Percentiles rank a stretch among this genome's conserved stretches.
These are phyloP conservation scores for Usnea hakonensis DNA, from an alignment of 495 filamentous ascomycete genomes.

Conservation along the genomic window DNA sequence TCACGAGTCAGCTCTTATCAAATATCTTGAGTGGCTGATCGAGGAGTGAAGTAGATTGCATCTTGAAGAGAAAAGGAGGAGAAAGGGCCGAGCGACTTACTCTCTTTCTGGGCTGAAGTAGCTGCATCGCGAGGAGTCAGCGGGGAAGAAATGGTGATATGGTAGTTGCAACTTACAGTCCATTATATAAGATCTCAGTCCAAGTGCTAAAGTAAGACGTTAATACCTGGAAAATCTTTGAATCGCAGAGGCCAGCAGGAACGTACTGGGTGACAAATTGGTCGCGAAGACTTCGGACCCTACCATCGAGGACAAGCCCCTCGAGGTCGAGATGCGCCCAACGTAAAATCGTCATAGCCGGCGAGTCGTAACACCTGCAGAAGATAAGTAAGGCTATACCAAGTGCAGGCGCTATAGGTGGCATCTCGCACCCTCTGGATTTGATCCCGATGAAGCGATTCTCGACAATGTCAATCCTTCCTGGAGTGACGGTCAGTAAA, in stretches of 20 bases:
- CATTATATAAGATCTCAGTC: slow-evolving; percentile 72
- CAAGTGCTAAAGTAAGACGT: slow-evolving; percentile 64
- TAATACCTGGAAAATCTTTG: slow-evolving; percentile 29
- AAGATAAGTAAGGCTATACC: too few species aligned
- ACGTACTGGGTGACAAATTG: slow-evolving; percentile 45
- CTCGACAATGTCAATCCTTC: slow-evolving; percentile 87
- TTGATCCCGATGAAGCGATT: slow-evolving; percentile 66
- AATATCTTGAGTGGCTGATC: background rate
- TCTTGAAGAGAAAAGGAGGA: too few species aligned
- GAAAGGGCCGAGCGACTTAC: too few species aligned
- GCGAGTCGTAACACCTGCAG: too few species aligned
- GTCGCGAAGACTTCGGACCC: slow-evolving; percentile 62
- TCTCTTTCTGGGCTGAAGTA: slow-evolving; percentile 54
- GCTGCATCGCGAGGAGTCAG: background rate
- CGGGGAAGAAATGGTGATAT: background rate
- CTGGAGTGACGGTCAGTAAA: slow-evolving; percentile 71
- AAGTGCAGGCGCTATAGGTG: too few species aligned
- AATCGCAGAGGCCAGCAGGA: background rate
- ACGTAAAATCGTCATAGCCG: slow-evolving; percentile 47
- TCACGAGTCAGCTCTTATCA: slow-evolving; percentile 48
- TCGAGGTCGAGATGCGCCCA: slow-evolving; percentile 54
- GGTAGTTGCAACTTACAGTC: slow-evolving; percentile 45
- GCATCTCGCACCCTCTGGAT: slow-evolving; percentile 17
- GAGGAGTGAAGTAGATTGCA: too few species aligned
- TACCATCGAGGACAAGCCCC: slow-evolving; percentile 75